Base-by-base conservation (phyloP, 495 filamentous ascomycete species). In the Annulohypoxylon nitens region DNA sequence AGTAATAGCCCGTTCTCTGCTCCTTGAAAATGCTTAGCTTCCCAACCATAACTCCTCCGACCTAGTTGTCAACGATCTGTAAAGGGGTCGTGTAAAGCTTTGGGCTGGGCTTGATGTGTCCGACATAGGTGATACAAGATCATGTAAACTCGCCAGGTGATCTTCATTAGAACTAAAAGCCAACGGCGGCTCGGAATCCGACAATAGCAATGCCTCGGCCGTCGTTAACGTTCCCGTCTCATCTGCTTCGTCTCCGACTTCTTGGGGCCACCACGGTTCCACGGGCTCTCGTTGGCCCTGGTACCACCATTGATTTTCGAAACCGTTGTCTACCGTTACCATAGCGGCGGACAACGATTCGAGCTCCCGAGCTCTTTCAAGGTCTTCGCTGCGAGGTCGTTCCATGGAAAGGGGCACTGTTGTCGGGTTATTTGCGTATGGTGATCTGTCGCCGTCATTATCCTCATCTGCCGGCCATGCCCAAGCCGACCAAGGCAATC, bases 311-410 rank as follows among this genome's bases (percentile, higher is more conserved):
- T 85, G 83, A 73, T 81, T 82, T 75, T 86, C 84, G 43, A 86
- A 85, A 10, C 84, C 84, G 62, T 85, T 85, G 69, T 87, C 86
- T 7, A 88, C 84, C 4, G 86, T 87, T 81, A 88, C 84, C 85
- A 88, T 86, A 26, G 86, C 86, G 26, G 80, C 80, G 16, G 84
- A 84, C 14, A 88, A 75, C 0, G 84, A 82, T 61, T 82, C 85
- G 30, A 87, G 78, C 20, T 88, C 84, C 71, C 30, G 78, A 43
- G 30, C 81, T 77, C 71, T 74, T 47, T 71, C 64, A n/a, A 59
- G 59, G 60, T 76, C 74, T 20, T 75, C 76, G 7, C 50, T 66
- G 11, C 64, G 67, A 30, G 57, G 63, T 26, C 25, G 60, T 4
- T 75, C 64, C 39, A 66, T 65, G 1, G 68, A 67, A 6, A 74